These are phyloP conservation scores for Dorcoceras hygrometricum DNA, from an alignment of 257 asterid genomes.

Conservation along the genomic window DNA sequence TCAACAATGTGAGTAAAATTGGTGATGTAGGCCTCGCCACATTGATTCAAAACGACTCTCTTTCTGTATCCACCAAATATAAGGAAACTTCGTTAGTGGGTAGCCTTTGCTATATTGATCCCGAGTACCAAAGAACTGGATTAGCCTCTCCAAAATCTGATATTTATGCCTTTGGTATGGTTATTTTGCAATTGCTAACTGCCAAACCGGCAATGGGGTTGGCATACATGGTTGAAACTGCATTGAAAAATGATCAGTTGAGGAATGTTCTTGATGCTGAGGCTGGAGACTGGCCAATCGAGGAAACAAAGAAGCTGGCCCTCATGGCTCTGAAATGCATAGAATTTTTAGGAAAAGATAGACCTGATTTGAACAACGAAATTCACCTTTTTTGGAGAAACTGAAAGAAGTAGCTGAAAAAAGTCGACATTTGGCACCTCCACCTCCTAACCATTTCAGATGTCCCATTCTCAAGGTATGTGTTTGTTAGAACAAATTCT, in stretches of 20 bases:
- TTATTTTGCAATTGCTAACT: conserved; percentile 70
- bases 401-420: conserved; percentile 50
- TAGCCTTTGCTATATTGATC: conserved; percentile 78
- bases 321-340: conserved; percentile 66
- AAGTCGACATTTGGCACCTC: conserved; percentile 32
- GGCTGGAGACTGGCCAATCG: conserved; percentile 71
- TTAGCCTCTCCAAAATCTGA: conserved; percentile 61
- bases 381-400: conserved; percentile 60
- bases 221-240: conserved; percentile 57
- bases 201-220: conserved; percentile 69
- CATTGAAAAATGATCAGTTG: conserved; percentile 39
- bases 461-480: conserved; percentile 83
- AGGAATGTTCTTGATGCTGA: conserved; percentile 47
- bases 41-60: conserved; percentile 42
- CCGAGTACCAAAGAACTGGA: conserved; percentile 90
- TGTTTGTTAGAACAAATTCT: neutral
- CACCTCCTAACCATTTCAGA: conserved; percentile 57
- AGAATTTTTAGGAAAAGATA: conserved; percentile 56
- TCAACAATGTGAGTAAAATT: conserved; percentile 68
- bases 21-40: conserved; percentile 87
- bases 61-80: conserved; percentile 29
- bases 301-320: conserved; percentile 57
- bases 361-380: conserved; percentile 57
- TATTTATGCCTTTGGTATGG: conserved; percentile 75
- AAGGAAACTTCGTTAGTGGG: conserved; percentile 62